Evolutionary conservation across 1,284 basidiomycete genomes (phyloP).

Genomic region (Dichomitus squalens): DNA sequence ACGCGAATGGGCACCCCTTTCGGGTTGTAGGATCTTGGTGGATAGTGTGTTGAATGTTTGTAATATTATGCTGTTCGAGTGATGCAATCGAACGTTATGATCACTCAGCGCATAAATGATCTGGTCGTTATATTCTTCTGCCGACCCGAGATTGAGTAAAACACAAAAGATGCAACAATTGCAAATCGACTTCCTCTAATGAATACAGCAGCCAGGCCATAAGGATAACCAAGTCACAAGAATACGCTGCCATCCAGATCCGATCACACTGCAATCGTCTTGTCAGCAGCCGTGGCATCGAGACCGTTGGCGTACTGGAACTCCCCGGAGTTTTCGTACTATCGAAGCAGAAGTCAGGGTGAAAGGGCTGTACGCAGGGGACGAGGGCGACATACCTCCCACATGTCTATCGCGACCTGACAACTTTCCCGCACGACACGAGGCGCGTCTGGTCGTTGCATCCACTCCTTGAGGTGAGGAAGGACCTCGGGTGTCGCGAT

Average conservation of each 20-base stretch:
- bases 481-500: slow-evolving; percentile 94
- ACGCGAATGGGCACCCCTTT: background rate
- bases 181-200: slow-evolving; percentile 2
- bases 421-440: slow-evolving; percentile 95
- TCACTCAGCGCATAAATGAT: no score
- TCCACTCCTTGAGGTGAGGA: slow-evolving; percentile 86
- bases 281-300: slow-evolving; percentile 20
- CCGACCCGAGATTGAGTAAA: no score
- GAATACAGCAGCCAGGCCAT: slow-evolving; percentile 5
- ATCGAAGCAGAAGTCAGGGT: background rate
- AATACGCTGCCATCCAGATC: background rate
- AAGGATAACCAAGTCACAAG: slow-evolving; percentile 6
- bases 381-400: slow-evolving; percentile 64
- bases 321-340: slow-evolving; percentile 90
- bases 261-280: slow-evolving; percentile 11
- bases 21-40: background rate
- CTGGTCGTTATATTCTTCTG: no score
- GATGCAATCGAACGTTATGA: no score
- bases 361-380: background rate
- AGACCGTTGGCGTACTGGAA: slow-evolving; percentile 83
- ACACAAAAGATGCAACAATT: no score
- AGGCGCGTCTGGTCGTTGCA: slow-evolving; percentile 77
- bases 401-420: slow-evolving; percentile 97
- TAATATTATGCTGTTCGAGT: no score
- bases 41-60: background rate